These are phyloP conservation scores for Xylaria sp. DNA, from an alignment of 495 filamentous ascomycete genomes.

Conservation along the genomic window DNA sequence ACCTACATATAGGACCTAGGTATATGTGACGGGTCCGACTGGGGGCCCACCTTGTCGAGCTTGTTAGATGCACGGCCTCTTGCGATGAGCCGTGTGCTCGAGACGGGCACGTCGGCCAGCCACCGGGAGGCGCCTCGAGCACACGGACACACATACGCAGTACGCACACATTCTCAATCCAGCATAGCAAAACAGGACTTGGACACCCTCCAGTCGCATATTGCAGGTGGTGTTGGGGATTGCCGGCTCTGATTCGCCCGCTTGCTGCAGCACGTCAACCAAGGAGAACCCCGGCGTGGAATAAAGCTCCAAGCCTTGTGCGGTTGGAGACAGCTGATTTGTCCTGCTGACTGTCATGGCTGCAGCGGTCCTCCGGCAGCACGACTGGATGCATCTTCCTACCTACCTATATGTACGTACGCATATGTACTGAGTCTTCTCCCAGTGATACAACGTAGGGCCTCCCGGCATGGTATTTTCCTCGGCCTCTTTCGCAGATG, in stretches of 20 bases:
- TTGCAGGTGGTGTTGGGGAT: conserved; percentile 32
- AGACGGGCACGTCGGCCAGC: conserved; percentile 2
- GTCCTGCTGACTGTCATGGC: conserved; percentile 40
- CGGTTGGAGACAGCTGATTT: conserved; percentile 43
- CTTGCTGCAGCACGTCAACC: conserved; percentile 33
- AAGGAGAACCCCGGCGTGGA: conserved; percentile 37
- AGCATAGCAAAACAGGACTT: conserved; percentile 23
- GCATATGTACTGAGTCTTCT: conserved; percentile 32
- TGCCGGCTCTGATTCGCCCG: conserved; percentile 38
- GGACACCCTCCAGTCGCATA: conserved; percentile 24
- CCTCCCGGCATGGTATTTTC: conserved; percentile 23
- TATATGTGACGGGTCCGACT: not conserved
- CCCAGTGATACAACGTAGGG: conserved; percentile 36
- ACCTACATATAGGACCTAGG: too few species aligned
- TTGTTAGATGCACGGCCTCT: not conserved
- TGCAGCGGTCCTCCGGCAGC: conserved; percentile 35
- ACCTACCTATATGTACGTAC: too few species aligned
- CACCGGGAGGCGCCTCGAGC: conserved; percentile 1
- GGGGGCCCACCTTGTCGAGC: not conserved
- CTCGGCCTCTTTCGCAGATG: conserved; percentile 28
- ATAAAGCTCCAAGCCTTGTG: conserved; percentile 39
- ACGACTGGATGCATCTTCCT: conserved; percentile 34
- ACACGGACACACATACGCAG: conserved; percentile 9
- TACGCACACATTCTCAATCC: conserved; percentile 12
- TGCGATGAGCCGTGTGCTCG: conserved; percentile 15